Base-by-base conservation (phyloP, 176 grass and related monocot species). In the Raddia guianensis region DNA sequence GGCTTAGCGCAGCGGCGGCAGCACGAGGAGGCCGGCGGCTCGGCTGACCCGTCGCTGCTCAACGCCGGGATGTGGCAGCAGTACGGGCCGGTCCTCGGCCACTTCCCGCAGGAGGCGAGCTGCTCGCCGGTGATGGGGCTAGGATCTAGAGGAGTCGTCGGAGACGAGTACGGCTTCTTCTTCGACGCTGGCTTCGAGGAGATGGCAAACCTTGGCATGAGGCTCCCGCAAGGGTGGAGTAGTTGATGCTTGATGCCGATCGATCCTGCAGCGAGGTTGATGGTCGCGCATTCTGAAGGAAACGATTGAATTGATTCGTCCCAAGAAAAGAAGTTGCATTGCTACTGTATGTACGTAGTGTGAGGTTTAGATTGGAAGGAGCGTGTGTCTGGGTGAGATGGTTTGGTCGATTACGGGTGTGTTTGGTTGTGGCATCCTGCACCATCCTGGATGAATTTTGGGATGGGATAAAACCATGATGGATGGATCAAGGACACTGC, bases 181-280 rank as follows among this genome's bases (percentile, higher is more conserved):
- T 68, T 80, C 73, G 77, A 90, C 45, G 18, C 63, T 43, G 55
- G 52, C 35, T 87, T 90, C 47, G 76, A 85, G 32, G 90, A 90
- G 43, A 82, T 70, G 83, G 66, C 60, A 2, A 84, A 64, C 78
- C 71, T 80, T 10, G 88, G 8, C 61, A 66, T 76, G 52, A 78
- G 80, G 35, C 87, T 83, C 72, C 91, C 79, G 40, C 85, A 94
- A 34, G 86, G 60, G 8, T 91, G 90, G 83, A 88, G 44, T 8
- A 88, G 44, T 8, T 74, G 73, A 84, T 70, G 74, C 34, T 8
- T 74, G 73, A 84, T 70, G 74, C 34, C 37, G 44, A 27, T 33
- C 14, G 70, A 13, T 5, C 21, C 21, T 48, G 35, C 76, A 18
- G 83, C 37, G 72, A 40, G 5, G 9, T 49, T 47, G 52, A 34